phyloP scores from a whole-genome alignment of 208 protist genomes.

The Phytomonas serpens region DNA sequence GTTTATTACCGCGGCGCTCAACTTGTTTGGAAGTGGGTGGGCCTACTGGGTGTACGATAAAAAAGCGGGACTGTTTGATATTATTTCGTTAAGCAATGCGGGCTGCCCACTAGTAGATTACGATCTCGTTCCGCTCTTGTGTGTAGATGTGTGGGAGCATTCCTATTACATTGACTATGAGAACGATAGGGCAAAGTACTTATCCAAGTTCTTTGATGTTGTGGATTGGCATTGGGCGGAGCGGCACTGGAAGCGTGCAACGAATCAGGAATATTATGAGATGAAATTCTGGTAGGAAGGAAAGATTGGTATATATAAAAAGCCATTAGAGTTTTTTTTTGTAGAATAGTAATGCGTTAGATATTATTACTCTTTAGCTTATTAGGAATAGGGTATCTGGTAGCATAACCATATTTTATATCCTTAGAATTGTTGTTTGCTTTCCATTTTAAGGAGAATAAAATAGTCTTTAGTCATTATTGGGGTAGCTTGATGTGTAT shows the following conservation, averaged over 20 bases:
- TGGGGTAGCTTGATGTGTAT: neutral
- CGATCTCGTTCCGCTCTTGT: slow-evolving; percentile 65
- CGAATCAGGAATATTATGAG: slow-evolving; percentile 80
- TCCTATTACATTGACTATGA: slow-evolving; percentile 94
- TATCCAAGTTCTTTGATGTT: slow-evolving; percentile 87
- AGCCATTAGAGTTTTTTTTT: neutral
- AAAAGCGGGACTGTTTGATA: slow-evolving; percentile 55
- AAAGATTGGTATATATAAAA: neutral
- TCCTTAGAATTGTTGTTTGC: slow-evolving; percentile 1
- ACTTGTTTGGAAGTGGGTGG: slow-evolving; percentile 89
- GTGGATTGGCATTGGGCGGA: slow-evolving; percentile 94
- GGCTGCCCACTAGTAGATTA: slow-evolving; percentile 65
- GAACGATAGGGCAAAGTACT: slow-evolving; percentile 81
- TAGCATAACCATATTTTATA: neutral
- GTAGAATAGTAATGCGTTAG: neutral
- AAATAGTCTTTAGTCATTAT: neutral
- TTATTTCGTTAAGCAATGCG: slow-evolving; percentile 72
- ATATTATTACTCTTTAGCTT: neutral
- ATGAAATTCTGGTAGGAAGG: slow-evolving; percentile 70
- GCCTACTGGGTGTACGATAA: slow-evolving; percentile 85
- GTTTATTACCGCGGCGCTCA: slow-evolving; percentile 61
- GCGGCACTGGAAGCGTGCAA: slow-evolving; percentile 86
- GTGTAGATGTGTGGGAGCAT: slow-evolving; percentile 93
- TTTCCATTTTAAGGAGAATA: neutral
- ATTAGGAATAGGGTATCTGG: neutral